Evolutionary conservation across 2,329 filamentous ascomycete genomes (phyloP).

Genomic region (Sordariomycetes sp.): DNA sequence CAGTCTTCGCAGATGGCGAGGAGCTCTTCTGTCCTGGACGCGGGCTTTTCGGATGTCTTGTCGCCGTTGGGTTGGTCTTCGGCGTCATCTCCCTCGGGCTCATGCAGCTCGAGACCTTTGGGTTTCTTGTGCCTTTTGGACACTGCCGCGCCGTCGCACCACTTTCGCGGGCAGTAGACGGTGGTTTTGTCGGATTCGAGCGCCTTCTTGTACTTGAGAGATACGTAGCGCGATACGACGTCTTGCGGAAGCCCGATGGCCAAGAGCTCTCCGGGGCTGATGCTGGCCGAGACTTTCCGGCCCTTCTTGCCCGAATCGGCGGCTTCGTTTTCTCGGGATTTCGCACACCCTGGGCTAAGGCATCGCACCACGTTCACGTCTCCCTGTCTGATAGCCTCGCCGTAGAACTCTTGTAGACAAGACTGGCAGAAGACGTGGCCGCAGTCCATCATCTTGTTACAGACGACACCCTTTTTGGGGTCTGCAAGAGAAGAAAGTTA

Average conservation of each 20-base stretch:
- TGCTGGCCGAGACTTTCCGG: conserved; percentile 51
- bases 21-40: conserved; percentile 21
- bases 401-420: conserved; percentile 89
- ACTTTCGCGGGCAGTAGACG: conserved; percentile 81
- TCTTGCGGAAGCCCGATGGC: conserved; percentile 63
- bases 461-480: conserved; percentile 76
- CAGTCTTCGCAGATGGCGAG: conserved; percentile 84
- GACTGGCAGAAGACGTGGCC: conserved; percentile 81
- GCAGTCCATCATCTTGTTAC: conserved; percentile 75
- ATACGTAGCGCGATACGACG: conserved; percentile 74
- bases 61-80: conserved; percentile 15
- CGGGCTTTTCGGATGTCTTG: background rate
- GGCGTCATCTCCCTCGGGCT: conserved; percentile 14
- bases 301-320: conserved; percentile 7
- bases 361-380: conserved; percentile 73
- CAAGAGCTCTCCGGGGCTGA: conserved; percentile 76
- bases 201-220: conserved; percentile 83
- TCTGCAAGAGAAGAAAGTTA: conserved; percentile 34
- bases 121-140: conserved; percentile 66
- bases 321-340: conserved; percentile 31
- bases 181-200: conserved; percentile 87
- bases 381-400: conserved; percentile 75
- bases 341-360: conserved; percentile 67
- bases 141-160: conserved; percentile 83
- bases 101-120: conserved; percentile 47